Base-by-base conservation (phyloP, 2,329 filamentous ascomycete species). In the Anthostomella pinea region DNA sequence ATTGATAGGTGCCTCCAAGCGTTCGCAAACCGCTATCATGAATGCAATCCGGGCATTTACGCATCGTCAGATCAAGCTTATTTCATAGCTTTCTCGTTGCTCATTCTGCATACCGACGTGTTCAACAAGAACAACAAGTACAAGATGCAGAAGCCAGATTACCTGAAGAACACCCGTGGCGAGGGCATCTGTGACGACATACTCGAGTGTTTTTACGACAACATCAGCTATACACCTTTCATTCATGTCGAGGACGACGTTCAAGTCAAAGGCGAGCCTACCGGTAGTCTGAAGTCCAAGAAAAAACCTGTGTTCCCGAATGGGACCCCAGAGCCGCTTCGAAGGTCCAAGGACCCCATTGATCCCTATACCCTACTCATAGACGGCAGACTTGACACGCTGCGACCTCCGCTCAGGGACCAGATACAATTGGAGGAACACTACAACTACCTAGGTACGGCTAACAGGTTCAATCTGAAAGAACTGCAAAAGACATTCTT, bases 61-160 rank as follows among this genome's bases (percentile, higher is more conserved):
- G 77, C 85, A 16, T 83, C 83, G 21, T 81, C 89, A 52, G 93
- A 97, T 56, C 88, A 96, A 65, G 90, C 93, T n/a, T 96, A 97
- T 61, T 95, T 97, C 55, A 91, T 97, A 47, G n/a, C 91, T 11
- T 98, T 98, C 59, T 97, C 91, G 2, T 81, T 98, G 38, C 77
- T 98, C 41, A 96, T 98, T 51, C 72, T 98, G 21, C 93, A 98
- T 54, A 97, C 93, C 0, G 93, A 98, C 58, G 87, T 95, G n/a
- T 97, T 97, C 78, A 98, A 98, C 72, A 95, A 95, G 66, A 98
- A 97, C 69, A 97, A 97, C 68, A 97, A 97, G 67, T 79, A 93
- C 62, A 98, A 98, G 65, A 98, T 98, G 93, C 89, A 95, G 57
- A 94, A 95, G 58, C 68, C 77, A 1, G 93, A 97, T 56, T 98